These are phyloP conservation scores for Cucumis hystrix DNA, from an alignment of 306 rosid species.

Conservation along the genomic window DNA sequence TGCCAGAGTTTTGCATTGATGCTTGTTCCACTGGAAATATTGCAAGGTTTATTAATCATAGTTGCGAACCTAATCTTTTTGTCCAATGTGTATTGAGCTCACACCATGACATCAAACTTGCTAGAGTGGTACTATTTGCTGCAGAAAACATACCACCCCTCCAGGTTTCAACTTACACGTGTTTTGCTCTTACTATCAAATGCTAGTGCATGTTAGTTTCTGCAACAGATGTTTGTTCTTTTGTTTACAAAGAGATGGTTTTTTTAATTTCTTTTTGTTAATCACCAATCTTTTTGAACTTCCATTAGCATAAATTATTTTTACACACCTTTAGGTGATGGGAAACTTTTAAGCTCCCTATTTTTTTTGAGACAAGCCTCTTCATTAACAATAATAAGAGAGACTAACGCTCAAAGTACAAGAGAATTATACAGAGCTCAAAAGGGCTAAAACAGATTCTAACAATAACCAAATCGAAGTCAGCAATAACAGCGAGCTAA, in stretches of 20 bases:
- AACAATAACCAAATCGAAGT: too few species aligned
- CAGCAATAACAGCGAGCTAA: too few species aligned
- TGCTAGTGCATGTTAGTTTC: not conserved
- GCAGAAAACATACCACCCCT: conserved; percentile 93
- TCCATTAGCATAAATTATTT: too few species aligned
- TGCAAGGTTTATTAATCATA: conserved; percentile 85
- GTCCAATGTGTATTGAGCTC: conserved; percentile 92
- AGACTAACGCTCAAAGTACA: too few species aligned
- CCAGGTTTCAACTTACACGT: conserved; percentile 39
- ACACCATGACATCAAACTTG: conserved; percentile 67
- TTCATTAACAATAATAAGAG: too few species aligned
- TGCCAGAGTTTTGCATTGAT: conserved; percentile 80
- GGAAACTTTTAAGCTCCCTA: too few species aligned
- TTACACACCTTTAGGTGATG: too few species aligned
- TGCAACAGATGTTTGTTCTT: not conserved
- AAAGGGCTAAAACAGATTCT: too few species aligned
- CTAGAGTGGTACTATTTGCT: conserved; percentile 84
- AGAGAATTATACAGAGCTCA: too few species aligned
- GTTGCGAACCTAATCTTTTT: conserved; percentile 90
- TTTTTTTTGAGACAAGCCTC: too few species aligned
- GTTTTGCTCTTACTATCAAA: not conserved
- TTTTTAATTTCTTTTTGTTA: not conserved
- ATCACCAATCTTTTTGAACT: too few species aligned
- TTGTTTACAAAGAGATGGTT: not conserved
- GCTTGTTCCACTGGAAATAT: conserved; percentile 78